phyloP scores from a whole-genome alignment of 2,329 filamentous ascomycete genomes.

The Trichoderma aggressivum region DNA sequence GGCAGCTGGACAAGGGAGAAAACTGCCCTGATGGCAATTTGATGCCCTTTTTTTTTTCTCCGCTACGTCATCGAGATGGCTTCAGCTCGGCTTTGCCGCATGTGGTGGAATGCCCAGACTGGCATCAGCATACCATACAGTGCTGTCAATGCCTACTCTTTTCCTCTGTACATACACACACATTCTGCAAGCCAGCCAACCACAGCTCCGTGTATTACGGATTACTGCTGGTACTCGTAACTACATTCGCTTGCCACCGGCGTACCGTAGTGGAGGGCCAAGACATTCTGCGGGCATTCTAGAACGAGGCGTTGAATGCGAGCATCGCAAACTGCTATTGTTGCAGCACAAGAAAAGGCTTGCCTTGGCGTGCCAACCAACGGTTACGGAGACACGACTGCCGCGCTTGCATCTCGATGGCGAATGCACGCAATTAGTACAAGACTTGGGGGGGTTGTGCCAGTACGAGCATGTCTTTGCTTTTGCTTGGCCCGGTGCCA shows the following conservation, averaged over 20 bases:
- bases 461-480: background rate
- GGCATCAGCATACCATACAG: too few relatives aligned
- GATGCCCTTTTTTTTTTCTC: background rate
- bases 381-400: background rate
- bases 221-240: background rate
- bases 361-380: background rate
- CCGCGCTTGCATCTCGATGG: background rate
- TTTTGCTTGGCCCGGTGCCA: background rate
- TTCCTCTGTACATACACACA: too few relatives aligned
- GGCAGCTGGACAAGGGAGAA: background rate
- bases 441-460: too few relatives aligned
- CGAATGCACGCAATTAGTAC: constrained; percentile 1
- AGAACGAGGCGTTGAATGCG: constrained; percentile 2
- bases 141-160: too few relatives aligned
- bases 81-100: constrained; percentile 4
- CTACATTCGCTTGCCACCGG: background rate
- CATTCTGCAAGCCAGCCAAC: too few relatives aligned
- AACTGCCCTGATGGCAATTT: background rate
- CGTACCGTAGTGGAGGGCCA: background rate
- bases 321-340: background rate
- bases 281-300: constrained; percentile 17
- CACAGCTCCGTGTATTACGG: background rate
- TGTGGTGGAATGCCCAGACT: background rate
- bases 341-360: background rate
- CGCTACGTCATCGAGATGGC: constrained; percentile 4